Conservation (phyloP, 805 yeast species). For the Candida mattraensis region DNA sequence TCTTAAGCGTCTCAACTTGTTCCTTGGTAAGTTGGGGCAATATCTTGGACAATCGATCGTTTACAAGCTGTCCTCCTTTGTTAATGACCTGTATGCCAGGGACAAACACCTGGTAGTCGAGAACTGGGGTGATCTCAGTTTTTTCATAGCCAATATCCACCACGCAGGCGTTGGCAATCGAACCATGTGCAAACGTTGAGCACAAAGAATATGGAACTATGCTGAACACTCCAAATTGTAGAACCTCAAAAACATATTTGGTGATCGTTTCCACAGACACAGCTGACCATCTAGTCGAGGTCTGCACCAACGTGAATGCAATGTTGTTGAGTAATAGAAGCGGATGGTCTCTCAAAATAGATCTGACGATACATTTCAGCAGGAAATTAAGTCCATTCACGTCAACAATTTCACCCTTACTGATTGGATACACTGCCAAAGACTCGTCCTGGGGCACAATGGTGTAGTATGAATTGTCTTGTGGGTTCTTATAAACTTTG, state of each 20-base stretch:
- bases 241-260: slow-evolving; percentile 69
- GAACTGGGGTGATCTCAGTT: slow-evolving; percentile 77
- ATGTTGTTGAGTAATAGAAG: slow-evolving; percentile 39
- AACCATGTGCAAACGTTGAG: slow-evolving; percentile 70
- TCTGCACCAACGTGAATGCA: slow-evolving; percentile 63
- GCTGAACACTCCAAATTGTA: slow-evolving; percentile 72
- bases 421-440: slow-evolving; percentile 60
- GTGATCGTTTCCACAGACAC: slow-evolving; percentile 66
- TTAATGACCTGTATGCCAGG: slow-evolving; percentile 40
- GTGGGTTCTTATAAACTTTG: slow-evolving; percentile 43
- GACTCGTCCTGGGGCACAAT: slow-evolving; percentile 40
- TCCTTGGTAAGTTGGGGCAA: slow-evolving; percentile 55
- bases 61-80: slow-evolving; percentile 70
- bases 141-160: slow-evolving; percentile 78
- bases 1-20: slow-evolving; percentile 76
- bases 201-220: slow-evolving; percentile 68
- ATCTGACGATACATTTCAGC: slow-evolving; percentile 50
- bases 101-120: slow-evolving; percentile 64
- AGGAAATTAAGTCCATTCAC: slow-evolving; percentile 69
- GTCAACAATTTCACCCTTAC: slow-evolving; percentile 62
- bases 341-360: slow-evolving; percentile 40
- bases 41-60: slow-evolving; percentile 46
- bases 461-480: slow-evolving; percentile 33
- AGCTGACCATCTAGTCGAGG: slow-evolving; percentile 71
- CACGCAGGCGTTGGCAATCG: slow-evolving; percentile 62